A percentile compares a stretch with the other conserved stretches of the same genome.
phyloP scores from a whole-genome alignment of 345 rosid species.

The Laguncularia racemosa region DNA sequence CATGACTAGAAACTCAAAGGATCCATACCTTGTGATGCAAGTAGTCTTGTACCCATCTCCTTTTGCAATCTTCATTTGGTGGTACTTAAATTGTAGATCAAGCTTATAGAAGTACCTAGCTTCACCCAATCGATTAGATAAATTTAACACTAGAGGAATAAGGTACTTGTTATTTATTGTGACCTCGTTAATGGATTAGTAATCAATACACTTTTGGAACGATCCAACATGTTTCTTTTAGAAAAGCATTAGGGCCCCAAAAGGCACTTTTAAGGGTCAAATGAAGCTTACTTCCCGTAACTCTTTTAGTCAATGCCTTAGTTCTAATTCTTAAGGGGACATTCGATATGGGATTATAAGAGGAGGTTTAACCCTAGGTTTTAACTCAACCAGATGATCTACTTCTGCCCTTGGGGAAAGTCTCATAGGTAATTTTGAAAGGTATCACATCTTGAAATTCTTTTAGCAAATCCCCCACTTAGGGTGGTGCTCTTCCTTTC shows the following conservation, averaged over 20 bases:
- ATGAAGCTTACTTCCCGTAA: too few relatives aligned
- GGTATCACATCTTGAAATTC: too few relatives aligned
- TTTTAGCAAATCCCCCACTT: too few relatives aligned
- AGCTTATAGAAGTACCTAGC: neutral
- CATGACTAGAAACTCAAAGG: constrained; percentile 2
- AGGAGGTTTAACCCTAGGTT: too few relatives aligned
- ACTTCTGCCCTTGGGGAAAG: too few relatives aligned
- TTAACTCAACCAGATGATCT: too few relatives aligned
- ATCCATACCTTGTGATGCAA: neutral
- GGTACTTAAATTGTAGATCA: constrained; percentile 5
- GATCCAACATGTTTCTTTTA: neutral
- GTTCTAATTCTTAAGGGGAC: too few relatives aligned
- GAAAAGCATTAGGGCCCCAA: neutral
- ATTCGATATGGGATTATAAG: too few relatives aligned
- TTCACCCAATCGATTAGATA: neutral
- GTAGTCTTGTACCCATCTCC: constrained; percentile 6
- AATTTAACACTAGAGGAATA: neutral
- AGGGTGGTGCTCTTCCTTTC: too few relatives aligned
- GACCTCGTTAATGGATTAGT: constrained; percentile 7
- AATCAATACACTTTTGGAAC: neutral
- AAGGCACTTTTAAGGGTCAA: too few relatives aligned
- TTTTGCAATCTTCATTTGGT: constrained; percentile 2
- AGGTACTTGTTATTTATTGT: constrained; percentile 10
- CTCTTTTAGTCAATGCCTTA: too few relatives aligned
- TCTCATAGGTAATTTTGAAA: too few relatives aligned